Conservation (phyloP, 108 stramenopile genomes). For the Asterionellopsis glacialis region DNA sequence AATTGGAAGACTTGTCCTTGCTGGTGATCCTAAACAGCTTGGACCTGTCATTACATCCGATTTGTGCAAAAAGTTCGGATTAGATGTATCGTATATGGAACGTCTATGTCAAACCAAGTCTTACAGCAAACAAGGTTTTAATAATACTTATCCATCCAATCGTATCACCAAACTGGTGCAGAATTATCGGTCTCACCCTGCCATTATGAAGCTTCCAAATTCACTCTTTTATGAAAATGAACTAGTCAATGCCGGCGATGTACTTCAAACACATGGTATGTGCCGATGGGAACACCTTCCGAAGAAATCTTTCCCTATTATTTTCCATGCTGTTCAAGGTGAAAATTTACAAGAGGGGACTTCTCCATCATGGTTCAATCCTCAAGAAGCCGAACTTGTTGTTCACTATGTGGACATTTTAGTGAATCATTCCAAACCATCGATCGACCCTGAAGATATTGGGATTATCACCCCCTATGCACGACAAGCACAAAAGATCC, state of each 20-base stretch:
- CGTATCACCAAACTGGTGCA: conserved; percentile 48
- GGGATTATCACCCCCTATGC: conserved; percentile 66
- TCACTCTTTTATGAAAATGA: conserved; percentile 52
- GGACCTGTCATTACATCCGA: conserved; percentile 58
- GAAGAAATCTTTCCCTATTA: conserved; percentile 38
- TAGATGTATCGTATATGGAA: conserved; percentile 52
- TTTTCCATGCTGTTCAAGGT: conserved; percentile 63
- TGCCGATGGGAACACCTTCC: conserved; percentile 59
- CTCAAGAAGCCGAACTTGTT: conserved; percentile 61
- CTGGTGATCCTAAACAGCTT: conserved; percentile 70
- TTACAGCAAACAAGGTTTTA: conserved; percentile 7
- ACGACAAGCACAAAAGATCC: conserved; percentile 63
- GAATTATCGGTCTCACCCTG: conserved; percentile 68
- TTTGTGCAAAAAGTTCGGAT: conserved; percentile 36
- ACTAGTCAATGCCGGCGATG: conserved; percentile 35
- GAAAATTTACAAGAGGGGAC: conserved; percentile 58
- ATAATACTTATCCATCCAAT: conserved; percentile 26
- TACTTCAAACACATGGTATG: conserved; percentile 28
- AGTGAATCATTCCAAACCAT: conserved; percentile 35
- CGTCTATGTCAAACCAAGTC: conserved; percentile 24
- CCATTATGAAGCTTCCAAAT: conserved; percentile 54
- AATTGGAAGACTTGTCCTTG: conserved; percentile 25
- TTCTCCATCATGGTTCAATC: conserved; percentile 86
- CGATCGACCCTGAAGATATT: conserved; percentile 41
- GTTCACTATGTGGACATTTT: conserved; percentile 60